Conservation (phyloP, 1,284 basidiomycete species). For the Moniliophthora roreri region DNA sequence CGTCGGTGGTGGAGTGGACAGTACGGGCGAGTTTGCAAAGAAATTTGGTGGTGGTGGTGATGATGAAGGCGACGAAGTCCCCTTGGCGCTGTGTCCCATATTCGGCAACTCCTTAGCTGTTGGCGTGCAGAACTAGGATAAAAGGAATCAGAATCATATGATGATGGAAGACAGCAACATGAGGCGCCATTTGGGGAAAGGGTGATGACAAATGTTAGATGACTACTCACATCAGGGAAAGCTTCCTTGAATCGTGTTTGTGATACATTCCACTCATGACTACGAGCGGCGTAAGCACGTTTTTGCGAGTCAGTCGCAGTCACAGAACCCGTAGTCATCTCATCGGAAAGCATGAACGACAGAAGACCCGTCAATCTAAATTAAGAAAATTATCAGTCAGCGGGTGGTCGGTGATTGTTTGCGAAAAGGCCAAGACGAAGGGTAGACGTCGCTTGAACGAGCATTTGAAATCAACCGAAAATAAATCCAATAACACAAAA, state of each 20-base stretch:
- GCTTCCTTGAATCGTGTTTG: slow-evolving; percentile 83
- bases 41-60: slow-evolving; percentile 21
- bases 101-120: slow-evolving; percentile 76
- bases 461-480: too few species aligned
- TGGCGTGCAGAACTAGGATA: slow-evolving; percentile 64
- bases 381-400: slow-evolving; percentile 14
- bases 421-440: too few species aligned
- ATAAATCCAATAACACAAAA: too few species aligned
- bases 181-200: not conserved
- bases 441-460: too few species aligned
- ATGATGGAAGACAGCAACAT: slow-evolving; percentile 7
- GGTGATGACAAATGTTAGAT: not conserved
- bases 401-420: not conserved
- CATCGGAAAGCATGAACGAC: slow-evolving; percentile 95
- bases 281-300: slow-evolving; percentile 71
- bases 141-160: slow-evolving; percentile 11
- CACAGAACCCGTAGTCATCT: slow-evolving; percentile 94
- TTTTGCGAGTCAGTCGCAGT: slow-evolving; percentile 83
- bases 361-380: slow-evolving; percentile 88
- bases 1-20: slow-evolving; percentile 14
- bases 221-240: slow-evolving; percentile 74
- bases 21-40: slow-evolving; percentile 8
- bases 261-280: slow-evolving; percentile 83
- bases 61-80: slow-evolving; percentile 32
- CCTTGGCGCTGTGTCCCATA: slow-evolving; percentile 80